Percentiles rank a stretch among this genome's conserved stretches.
Evolutionary conservation across 495 filamentous ascomycete species (phyloP).

Genomic region (Parathielavia appendiculata): DNA sequence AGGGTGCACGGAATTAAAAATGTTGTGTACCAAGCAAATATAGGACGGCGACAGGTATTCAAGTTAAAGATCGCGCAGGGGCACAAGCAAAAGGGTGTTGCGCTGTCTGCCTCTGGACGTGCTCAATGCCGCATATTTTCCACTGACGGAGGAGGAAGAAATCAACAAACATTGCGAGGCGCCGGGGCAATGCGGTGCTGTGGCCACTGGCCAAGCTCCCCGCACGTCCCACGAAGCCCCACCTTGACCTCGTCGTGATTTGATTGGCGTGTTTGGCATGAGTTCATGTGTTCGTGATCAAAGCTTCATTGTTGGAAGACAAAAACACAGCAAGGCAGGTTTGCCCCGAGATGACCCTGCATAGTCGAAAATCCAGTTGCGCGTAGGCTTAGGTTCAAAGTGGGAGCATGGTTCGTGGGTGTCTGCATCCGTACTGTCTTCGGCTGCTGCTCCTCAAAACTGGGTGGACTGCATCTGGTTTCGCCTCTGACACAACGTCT

Average conservation of each 20-base stretch:
- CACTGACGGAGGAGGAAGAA: slow-evolving; percentile 25
- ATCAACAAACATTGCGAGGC: slow-evolving; percentile 33
- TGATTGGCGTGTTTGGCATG: slow-evolving; percentile 27
- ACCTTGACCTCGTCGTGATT: not conserved
- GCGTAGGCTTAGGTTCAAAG: too few relatives aligned
- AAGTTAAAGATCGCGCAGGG: slow-evolving; percentile 16
- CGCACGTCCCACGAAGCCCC: slow-evolving; percentile 26
- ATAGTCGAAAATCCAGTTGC: too few relatives aligned
- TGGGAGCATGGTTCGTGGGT: too few relatives aligned
- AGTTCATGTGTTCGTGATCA: not conserved
- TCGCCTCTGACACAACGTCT: too few relatives aligned
- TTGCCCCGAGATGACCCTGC: too few relatives aligned
- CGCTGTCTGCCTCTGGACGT: slow-evolving; percentile 14
- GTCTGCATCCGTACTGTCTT: too few relatives aligned
- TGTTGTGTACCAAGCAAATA: slow-evolving; percentile 2
- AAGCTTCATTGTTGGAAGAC: slow-evolving; percentile 10
- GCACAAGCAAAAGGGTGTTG: slow-evolving; percentile 10
- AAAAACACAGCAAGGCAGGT: too few relatives aligned
- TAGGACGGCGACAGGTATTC: not conserved
- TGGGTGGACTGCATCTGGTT: too few relatives aligned
- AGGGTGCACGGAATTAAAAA: slow-evolving; percentile 15
- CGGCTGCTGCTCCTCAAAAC: too few relatives aligned
- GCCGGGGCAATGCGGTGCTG: slow-evolving; percentile 34
- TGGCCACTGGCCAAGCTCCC: slow-evolving; percentile 16
- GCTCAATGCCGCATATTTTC: slow-evolving; percentile 27